These are phyloP conservation scores for Bathelium albidoporum DNA, from an alignment of 495 filamentous ascomycete species.

Conservation along the genomic window DNA sequence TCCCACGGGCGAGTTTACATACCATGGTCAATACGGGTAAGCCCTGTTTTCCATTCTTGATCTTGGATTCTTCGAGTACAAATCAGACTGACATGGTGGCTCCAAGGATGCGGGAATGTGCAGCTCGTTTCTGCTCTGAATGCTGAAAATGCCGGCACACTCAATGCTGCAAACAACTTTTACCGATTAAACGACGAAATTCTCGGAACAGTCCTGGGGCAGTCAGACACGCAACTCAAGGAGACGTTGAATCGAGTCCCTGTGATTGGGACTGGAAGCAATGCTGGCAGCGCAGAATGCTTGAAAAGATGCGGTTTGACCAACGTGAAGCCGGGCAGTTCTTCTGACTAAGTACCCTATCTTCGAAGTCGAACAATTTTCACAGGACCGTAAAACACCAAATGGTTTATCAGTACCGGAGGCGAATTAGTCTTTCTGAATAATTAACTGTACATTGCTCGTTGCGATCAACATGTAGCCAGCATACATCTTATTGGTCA, in stretches of 20 bases:
- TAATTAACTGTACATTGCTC: no score
- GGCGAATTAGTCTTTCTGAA: no score
- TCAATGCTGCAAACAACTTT: conserved; percentile 29
- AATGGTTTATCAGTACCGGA: no score
- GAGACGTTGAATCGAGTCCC: conserved; percentile 17
- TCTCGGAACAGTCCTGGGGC: conserved; percentile 27
- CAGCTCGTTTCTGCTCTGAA: conserved; percentile 30
- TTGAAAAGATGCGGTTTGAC: conserved; percentile 12
- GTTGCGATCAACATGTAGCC: no score
- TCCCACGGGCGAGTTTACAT: conserved; percentile 38
- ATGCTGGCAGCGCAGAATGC: conserved; percentile 26
- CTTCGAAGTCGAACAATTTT: neutral
- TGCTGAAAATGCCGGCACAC: conserved; percentile 29
- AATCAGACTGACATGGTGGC: neutral
- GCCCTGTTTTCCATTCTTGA: neutral
- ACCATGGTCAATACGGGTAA: conserved; percentile 41
- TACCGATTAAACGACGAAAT: conserved; percentile 25
- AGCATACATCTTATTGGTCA: no score
- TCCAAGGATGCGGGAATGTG: conserved; percentile 30
- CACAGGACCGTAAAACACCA: neutral
- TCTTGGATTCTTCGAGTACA: no score
- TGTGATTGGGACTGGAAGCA: conserved; percentile 25
- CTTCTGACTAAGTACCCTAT: neutral
- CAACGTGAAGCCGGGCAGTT: neutral
- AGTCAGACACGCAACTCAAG: conserved; percentile 13